Base-by-base conservation (phyloP, 225 moss, liverwort and hornwort genomes). In the Sphagnum tenellum region DNA sequence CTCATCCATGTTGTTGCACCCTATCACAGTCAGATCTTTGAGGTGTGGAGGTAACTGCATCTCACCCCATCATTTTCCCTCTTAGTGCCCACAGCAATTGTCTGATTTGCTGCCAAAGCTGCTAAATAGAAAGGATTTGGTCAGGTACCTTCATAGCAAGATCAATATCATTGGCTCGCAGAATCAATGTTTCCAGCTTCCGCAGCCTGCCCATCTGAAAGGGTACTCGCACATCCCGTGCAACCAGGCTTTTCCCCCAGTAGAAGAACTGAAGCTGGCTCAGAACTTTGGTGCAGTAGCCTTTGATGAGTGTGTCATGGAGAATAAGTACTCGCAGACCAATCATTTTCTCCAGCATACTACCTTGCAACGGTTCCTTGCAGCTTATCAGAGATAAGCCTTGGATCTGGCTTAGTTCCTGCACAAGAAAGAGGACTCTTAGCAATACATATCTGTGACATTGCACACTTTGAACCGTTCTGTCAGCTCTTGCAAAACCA, bases 1-100 rank as follows among this genome's bases (percentile, higher is more conserved):
- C n/a, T 87, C 83, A 49, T 95, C 94, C 91, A 95, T 91, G 67
- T 91, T 95, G 58, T 89, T 88, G 82, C 94, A 91, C 53, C 94
- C 94, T 2, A 91, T 95, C 53, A 95, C 74, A 0, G 94, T 95
- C 44, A 95, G 84, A 72, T 95, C 94, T 68, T 77, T 89, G 59
- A 95, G 69, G 73, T 95, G 94, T 5, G 91, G 82, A 56, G 94
- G 94, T 64, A 91, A 95, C 94, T 89, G 82, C 70, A 76, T 1
- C 29, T 29, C 29, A 29, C 29, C 29, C 29, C 29, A 29, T 29
- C 1, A 29, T 29, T 29, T 29, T 29, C 29, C 29, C 29, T 29
- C 29, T 29, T 29, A 29, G 29, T 29, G 53, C 12, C 44, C 10
- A 69, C 47, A 70, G 2, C 11, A 10, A 29, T 29, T 45, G 61